Conservation (phyloP, 1,284 basidiomycete genomes). For the Irpex lacteus region DNA sequence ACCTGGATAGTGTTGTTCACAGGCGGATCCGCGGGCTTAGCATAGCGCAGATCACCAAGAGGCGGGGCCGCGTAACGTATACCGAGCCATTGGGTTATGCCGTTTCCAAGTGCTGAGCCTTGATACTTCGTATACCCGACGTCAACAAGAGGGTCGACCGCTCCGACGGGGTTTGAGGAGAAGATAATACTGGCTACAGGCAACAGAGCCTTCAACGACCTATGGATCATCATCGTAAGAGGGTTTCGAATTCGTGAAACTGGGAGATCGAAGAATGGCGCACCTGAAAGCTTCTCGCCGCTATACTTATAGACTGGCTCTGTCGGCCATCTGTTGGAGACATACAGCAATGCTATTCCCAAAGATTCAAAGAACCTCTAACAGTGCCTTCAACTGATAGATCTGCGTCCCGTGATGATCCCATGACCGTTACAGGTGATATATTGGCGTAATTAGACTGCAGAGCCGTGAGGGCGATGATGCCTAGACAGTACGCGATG, state of each 20-base stretch:
- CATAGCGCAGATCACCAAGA: slow-evolving; percentile 47
- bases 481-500: background rate
- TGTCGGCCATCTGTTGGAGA: no score
- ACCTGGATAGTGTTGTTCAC: slow-evolving; percentile 33
- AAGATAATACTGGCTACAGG: background rate
- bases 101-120: background rate
- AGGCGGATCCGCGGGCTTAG: slow-evolving; percentile 38
- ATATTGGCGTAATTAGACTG: background rate
- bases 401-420: background rate
- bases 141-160: background rate
- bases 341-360: no score
- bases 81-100: slow-evolving; percentile 21
- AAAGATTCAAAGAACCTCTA: no score
- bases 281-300: background rate
- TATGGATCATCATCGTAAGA: background rate
- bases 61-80: slow-evolving; percentile 57
- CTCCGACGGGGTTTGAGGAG: background rate
- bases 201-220: background rate
- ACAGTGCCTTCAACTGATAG: no score
- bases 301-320: background rate
- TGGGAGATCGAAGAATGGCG: background rate
- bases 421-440: background rate
- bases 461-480: background rate
- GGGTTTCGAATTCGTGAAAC: background rate
- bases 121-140: background rate